Evolutionary conservation across 2,329 filamentous ascomycete species (phyloP), one percentile per base, ranked within the genome.

Genomic region (Cordyceps javanica): DNA sequence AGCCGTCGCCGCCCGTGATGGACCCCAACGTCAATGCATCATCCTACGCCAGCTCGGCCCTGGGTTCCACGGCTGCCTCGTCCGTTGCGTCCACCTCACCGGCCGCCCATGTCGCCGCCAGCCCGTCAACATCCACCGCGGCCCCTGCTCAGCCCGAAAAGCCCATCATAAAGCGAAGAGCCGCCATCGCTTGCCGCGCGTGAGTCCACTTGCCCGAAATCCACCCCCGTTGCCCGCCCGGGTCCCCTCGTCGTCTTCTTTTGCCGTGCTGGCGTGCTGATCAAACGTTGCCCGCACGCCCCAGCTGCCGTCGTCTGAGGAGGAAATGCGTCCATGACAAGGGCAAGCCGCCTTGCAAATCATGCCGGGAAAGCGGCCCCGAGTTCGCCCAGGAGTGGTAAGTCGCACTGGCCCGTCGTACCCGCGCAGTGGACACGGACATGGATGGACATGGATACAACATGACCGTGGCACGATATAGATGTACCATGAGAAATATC

Each of bases 301-400:
- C n/a, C 30, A 80, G 78, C 71, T 83, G 80, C 61, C 79, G 80
- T 34, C 77, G 79, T 34, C 78, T 82, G 73, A 76, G 80, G 60
- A 81, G 77, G 66, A 83, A 82, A 69, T 83, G 80, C 62, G 64
- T 78, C 19, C 78, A 82, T 62, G 76, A 80, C 9, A 77, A 74
- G 52, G 73, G 70, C 4, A 67, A 69, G 23, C 70, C 79, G 26
- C 79, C 79, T 16, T 84, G 81, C 61, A 76, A 79, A 58, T 71
- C 77, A 5, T 84, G 81, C 61, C 66, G 68, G 21, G 75, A 79
- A 53, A 77, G 79, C 13, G 79, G 78, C n/a, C 69, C 80, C 19
- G 66, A 67, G 23, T 64, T 75, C 11, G 71, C 48, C 10, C n/a
- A 74, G 25, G 77, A 80, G 66, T 83, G 81, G 80, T 82, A 70